Conservation (phyloP, 176 grass and related monocot species). For the Tuctoria greenei region DNA sequence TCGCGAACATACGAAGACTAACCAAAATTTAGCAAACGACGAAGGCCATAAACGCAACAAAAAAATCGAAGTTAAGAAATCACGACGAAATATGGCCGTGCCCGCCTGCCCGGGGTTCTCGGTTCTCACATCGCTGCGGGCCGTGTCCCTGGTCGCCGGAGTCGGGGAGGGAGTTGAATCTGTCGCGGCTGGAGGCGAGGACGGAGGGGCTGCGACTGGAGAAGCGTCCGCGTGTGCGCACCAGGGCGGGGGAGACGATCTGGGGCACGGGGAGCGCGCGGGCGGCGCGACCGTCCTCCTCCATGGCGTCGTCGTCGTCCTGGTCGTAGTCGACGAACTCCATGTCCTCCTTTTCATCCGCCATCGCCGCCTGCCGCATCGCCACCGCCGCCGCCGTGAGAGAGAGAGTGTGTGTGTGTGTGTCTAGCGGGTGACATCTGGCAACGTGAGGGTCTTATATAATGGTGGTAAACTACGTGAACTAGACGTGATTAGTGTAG, state of each 20-base stretch:
- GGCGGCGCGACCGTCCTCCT: slow-evolving; percentile 38
- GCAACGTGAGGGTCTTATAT: slow-evolving; percentile 33
- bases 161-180: slow-evolving; percentile 36
- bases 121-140: slow-evolving; percentile 54
- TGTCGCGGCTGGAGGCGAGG: slow-evolving; percentile 37
- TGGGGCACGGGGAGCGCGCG: slow-evolving; percentile 50
- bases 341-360: slow-evolving; percentile 27
- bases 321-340: slow-evolving; percentile 44
- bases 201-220: slow-evolving; percentile 39
- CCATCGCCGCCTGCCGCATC: slow-evolving; percentile 3
- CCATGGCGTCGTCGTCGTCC: slow-evolving; percentile 45
- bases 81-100: background rate
- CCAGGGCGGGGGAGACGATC: slow-evolving; percentile 39
- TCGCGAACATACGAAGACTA: background rate
- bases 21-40: background rate
- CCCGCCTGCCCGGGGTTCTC: background rate
- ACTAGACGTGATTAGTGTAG: slow-evolving; percentile 12
- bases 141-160: slow-evolving; percentile 1
- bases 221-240: slow-evolving; percentile 41
- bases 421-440: slow-evolving; percentile 22
- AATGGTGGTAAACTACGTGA: slow-evolving; percentile 31
- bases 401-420: too few relatives aligned
- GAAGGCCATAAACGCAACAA: background rate
- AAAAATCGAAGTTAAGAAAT: background rate
- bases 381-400: slow-evolving; percentile 1